phyloP scores from a whole-genome alignment of 306 rosid genomes.

The Quercus mongolica region DNA sequence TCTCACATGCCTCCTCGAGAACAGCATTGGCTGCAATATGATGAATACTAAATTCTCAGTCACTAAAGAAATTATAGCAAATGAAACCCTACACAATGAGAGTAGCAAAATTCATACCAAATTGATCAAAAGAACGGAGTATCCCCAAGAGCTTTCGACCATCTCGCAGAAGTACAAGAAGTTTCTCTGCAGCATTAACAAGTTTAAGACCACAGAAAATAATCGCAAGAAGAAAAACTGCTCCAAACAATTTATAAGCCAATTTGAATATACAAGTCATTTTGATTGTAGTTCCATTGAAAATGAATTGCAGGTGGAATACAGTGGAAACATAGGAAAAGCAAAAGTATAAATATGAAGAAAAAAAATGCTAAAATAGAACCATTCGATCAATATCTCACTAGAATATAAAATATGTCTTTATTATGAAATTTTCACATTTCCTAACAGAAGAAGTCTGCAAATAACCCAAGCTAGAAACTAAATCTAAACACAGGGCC shows the following conservation, averaged over 20 bases:
- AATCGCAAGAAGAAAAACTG: neutral
- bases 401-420: neutral
- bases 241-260: neutral
- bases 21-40: constrained; percentile 85
- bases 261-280: neutral
- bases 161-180: constrained; percentile 93
- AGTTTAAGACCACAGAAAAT: constrained; percentile 12
- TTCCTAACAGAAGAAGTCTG: neutral
- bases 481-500: neutral
- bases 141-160: constrained; percentile 87
- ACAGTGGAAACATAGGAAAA: neutral
- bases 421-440: neutral
- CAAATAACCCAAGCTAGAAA: neutral
- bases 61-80: neutral
- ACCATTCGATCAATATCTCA: constrained; percentile 1
- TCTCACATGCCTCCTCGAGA: constrained; percentile 90
- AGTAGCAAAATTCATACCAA: constrained; percentile 44
- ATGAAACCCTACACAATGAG: neutral
- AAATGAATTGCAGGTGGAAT: neutral
- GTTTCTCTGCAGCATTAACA: constrained; percentile 62
- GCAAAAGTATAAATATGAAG: neutral
- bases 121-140: constrained; percentile 96
- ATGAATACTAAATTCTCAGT: constrained; percentile 20
- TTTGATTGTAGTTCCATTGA: neutral
- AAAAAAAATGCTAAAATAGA: constrained; percentile 4